Percentiles rank a stretch among this genome's conserved stretches.
phyloP scores from a whole-genome alignment of 1,284 basidiomycete species.

The Entoloma clypeatum region DNA sequence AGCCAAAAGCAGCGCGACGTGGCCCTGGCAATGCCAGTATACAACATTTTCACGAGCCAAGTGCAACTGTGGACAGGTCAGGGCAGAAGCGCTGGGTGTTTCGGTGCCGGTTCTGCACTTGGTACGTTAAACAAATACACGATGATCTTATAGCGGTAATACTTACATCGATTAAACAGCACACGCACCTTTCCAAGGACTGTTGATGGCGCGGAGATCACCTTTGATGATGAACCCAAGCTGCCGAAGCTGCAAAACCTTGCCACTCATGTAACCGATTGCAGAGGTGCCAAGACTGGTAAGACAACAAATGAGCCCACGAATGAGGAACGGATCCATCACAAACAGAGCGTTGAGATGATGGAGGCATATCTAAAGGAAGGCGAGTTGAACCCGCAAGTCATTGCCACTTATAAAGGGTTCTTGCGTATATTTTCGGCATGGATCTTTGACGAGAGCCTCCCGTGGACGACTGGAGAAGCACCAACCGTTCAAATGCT shows the following conservation, averaged over 20 bases:
- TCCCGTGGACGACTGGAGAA: slow-evolving; percentile 30
- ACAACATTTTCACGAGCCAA: slow-evolving; percentile 17
- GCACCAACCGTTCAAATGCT: slow-evolving; percentile 20
- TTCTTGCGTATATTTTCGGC: slow-evolving; percentile 29
- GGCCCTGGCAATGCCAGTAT: slow-evolving; percentile 21
- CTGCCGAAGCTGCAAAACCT: slow-evolving; percentile 26
- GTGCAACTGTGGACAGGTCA: slow-evolving; percentile 7
- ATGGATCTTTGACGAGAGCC: slow-evolving; percentile 30
- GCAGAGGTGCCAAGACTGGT: slow-evolving; percentile 12
- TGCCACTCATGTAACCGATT: slow-evolving; percentile 20
- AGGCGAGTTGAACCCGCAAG: slow-evolving; percentile 23
- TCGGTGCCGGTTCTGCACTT: slow-evolving; percentile 16
- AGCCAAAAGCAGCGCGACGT: slow-evolving; percentile 9
- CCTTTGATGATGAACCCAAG: slow-evolving; percentile 20
- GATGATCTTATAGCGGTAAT: slow-evolving; percentile 4
- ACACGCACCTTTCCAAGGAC: slow-evolving; percentile 14
- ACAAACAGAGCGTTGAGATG: slow-evolving; percentile 19
- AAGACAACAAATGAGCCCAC: not conserved
- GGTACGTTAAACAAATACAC: slow-evolving; percentile 8
- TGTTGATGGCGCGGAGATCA: slow-evolving; percentile 15
- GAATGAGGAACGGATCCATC: slow-evolving; percentile 13
- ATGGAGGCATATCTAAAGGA: slow-evolving; percentile 23
- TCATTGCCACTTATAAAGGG: slow-evolving; percentile 22
- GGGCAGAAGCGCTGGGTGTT: slow-evolving; percentile 21
- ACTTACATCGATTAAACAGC: slow-evolving; percentile 6